phyloP scores from a whole-genome alignment of 148 eudicot genomes.

The Mesembryanthemum crystallinum region DNA sequence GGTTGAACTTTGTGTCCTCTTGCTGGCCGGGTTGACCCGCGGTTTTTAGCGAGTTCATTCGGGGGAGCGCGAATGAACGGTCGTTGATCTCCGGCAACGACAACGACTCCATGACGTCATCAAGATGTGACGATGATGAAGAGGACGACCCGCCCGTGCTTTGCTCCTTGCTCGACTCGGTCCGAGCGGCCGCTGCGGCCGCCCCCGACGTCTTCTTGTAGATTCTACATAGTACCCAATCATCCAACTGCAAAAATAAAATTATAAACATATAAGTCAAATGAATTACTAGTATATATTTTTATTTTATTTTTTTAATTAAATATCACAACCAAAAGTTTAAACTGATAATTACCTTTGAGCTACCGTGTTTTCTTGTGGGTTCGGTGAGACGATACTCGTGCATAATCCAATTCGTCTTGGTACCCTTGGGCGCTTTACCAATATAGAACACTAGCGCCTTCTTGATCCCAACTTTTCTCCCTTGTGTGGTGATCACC shows the following conservation, averaged over 20 bases:
- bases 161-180: conserved; percentile 33
- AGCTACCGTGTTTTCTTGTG: conserved; percentile 40
- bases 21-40: not conserved
- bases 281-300: too few relatives aligned
- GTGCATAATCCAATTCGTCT: conserved; percentile 96
- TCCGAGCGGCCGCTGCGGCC: too few relatives aligned
- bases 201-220: conserved; percentile 35
- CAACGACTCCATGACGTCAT: conserved; percentile 55
- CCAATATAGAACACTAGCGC: conserved; percentile 75
- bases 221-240: conserved; percentile 18
- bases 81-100: conserved; percentile 52
- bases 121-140: conserved; percentile 57
- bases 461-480: conserved; percentile 72
- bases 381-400: conserved; percentile 69
- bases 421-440: conserved; percentile 78
- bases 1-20: conserved; percentile 34
- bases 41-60: conserved; percentile 41
- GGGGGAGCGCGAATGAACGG: conserved; percentile 34
- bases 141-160: conserved; percentile 45
- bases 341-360: conserved; percentile 46
- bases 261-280: not conserved
- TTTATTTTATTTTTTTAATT: too few relatives aligned
- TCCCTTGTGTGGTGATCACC: conserved; percentile 46
- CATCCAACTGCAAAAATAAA: conserved; percentile 1
- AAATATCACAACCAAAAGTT: too few relatives aligned